Base-by-base conservation (phyloP, 805 yeast species). In the Monosporozyma unispora region DNA sequence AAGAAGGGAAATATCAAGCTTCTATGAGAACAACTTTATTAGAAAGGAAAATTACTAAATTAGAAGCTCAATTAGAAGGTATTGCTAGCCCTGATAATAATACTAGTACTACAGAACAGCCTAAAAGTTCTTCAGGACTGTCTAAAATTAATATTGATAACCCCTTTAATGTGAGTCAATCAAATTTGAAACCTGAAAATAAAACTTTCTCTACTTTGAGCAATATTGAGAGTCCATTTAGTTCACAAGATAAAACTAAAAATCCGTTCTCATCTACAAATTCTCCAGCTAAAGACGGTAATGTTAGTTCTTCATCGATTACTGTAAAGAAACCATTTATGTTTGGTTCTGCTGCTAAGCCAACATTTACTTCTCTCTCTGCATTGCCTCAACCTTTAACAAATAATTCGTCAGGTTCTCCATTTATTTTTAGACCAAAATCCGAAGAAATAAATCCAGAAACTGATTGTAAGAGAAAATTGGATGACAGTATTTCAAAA, bases 1-100 rank as follows among this genome's bases (percentile, higher is more conserved):
- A 62, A 50, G 67, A 62, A 51, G 68, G 68, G 2, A 59, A 58
- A 45, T 67, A 62, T 39, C 67, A 64, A 47, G 64, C 63, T 1
- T 48, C 54, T 4, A 57, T 62, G 60, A 66, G 64, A 50, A 59
- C 62, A 4, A 64, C 63, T 14, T 54, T 62, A 39, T 54, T 54
- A 31, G 63, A 54, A 48, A 62, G 61, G 51, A 64, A 61, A 51
- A 52, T 64, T 8, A 49, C 60, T 3, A 64, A 67, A 49, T 48
- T 64, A n/a, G 68, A 61, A 50, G 47, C 57, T 7, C 62, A 56
- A 44, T 28, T 42, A 18, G 27, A 25, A n/a, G 39, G 27, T 8
- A 33, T 16, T 16, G 12, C 19, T 18, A n/a, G 25, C 8, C 28
- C 33, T 4, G 35, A 14, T 18, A 19, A 35, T 18, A 35, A 35